phyloP scores from a whole-genome alignment of 805 yeast species.

The Ogataea trehalophila region DNA sequence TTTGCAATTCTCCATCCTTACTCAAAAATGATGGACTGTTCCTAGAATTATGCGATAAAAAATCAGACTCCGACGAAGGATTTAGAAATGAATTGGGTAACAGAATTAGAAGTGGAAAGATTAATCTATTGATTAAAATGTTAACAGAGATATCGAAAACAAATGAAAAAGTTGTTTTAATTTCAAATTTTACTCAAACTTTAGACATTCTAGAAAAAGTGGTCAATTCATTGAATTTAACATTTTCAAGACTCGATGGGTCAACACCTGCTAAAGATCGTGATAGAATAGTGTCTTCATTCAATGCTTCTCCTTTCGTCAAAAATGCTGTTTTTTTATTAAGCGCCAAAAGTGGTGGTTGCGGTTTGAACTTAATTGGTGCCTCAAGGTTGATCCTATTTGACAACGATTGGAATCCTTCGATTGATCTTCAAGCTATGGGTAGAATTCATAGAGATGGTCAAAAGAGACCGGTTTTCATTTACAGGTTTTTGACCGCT shows the following conservation, averaged over 20 bases:
- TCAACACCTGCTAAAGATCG: slow-evolving; percentile 66
- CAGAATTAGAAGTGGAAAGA: slow-evolving; percentile 53
- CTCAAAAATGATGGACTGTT: slow-evolving; percentile 46
- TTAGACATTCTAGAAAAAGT: slow-evolving; percentile 67
- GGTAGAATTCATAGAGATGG: slow-evolving; percentile 95
- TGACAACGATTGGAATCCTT: slow-evolving; percentile 98
- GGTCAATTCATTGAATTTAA: slow-evolving; percentile 42
- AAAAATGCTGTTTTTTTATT: slow-evolving; percentile 61
- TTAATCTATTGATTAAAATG: slow-evolving; percentile 53
- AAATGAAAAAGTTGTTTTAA: slow-evolving; percentile 75
- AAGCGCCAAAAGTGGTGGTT: slow-evolving; percentile 91
- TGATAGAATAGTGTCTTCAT: slow-evolving; percentile 58
- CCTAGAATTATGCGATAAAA: slow-evolving; percentile 21
- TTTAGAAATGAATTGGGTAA: slow-evolving; percentile 28
- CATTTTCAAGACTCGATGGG: slow-evolving; percentile 75
- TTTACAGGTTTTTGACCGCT: slow-evolving; percentile 78
- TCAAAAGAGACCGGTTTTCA: slow-evolving; percentile 68
- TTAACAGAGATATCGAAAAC: slow-evolving; percentile 41
- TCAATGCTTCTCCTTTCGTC: slow-evolving; percentile 46
- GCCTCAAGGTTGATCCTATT: slow-evolving; percentile 80
- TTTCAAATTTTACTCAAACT: slow-evolving; percentile 85
- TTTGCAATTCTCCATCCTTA: slow-evolving; percentile 78
- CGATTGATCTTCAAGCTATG: slow-evolving; percentile 90
- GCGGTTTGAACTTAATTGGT: slow-evolving; percentile 85
- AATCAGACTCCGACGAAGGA: slow-evolving; percentile 15